Conservation (phyloP, 164 flowering plant species). For the Stephania cephalantha region DNA sequence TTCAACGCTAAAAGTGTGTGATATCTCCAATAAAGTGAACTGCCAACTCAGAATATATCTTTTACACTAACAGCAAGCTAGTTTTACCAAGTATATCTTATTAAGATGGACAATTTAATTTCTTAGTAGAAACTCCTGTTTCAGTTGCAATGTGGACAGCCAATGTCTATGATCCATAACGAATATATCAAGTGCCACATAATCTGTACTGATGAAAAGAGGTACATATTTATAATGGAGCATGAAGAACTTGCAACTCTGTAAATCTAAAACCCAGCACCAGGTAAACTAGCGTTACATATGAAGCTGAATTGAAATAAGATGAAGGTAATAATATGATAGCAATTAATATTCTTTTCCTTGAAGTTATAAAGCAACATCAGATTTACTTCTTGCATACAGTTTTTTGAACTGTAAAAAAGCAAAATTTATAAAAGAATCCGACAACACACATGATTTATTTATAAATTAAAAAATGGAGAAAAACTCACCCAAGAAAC, state of each 20-base stretch:
- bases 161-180: neutral
- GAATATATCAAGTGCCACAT: neutral
- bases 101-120: neutral
- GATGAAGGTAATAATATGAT: neutral
- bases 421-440: neutral
- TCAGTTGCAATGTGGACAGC: neutral
- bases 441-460: neutral
- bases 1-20: neutral
- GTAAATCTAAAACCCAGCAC: neutral
- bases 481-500: slow-evolving; percentile 58
- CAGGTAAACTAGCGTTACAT: neutral
- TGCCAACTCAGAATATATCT: neutral
- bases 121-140: neutral
- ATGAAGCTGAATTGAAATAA: neutral
- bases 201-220: neutral
- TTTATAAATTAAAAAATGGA: neutral
- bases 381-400: neutral
- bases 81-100: neutral
- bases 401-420: neutral
- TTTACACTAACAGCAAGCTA: neutral
- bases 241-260: neutral
- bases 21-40: neutral
- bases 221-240: neutral
- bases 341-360: neutral
- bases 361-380: neutral